Conservation (phyloP, 208 protist genomes). For the Crithidia bombi region DNA sequence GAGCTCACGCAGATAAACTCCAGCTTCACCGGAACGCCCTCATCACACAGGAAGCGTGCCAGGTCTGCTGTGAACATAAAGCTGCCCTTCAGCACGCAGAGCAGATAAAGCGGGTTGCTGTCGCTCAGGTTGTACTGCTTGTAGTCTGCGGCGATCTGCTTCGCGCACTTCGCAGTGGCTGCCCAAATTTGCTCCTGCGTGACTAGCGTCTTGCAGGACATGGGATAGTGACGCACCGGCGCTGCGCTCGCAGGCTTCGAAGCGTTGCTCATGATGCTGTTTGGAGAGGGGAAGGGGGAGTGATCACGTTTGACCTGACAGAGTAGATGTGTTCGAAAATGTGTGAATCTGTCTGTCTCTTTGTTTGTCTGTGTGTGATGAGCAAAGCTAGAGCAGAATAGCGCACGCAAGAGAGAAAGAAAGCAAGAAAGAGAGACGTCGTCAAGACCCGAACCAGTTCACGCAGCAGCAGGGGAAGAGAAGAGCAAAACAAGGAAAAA, state of each 20-base stretch:
- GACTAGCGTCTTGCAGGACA: conserved; percentile 53
- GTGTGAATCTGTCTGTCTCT: no score
- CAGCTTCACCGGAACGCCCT: conserved; percentile 71
- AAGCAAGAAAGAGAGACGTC: no score
- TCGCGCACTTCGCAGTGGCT: conserved; percentile 48
- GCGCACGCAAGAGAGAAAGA: no score
- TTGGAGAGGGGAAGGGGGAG: no score
- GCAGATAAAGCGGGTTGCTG: conserved; percentile 76
- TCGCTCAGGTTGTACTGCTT: conserved; percentile 34
- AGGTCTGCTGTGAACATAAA: conserved; percentile 88
- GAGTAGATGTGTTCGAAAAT: no score
- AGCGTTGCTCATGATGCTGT: conserved; percentile 20
- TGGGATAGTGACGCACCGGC: conserved; percentile 54
- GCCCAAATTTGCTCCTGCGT: conserved; percentile 65
- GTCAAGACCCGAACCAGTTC: no score
- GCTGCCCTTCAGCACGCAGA: conserved; percentile 88
- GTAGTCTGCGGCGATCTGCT: conserved; percentile 83
- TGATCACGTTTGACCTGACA: no score
- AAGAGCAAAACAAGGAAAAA: no score
- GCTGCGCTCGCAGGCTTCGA: conserved; percentile 5
- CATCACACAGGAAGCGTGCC: conserved; percentile 56
- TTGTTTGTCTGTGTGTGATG: no score
- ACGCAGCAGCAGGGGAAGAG: no score
- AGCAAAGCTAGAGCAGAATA: no score
- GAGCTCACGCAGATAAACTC: conserved; percentile 90